Evolutionary conservation across 768 basidiomycete species (phyloP).

Genomic region (Mycena pura): DNA sequence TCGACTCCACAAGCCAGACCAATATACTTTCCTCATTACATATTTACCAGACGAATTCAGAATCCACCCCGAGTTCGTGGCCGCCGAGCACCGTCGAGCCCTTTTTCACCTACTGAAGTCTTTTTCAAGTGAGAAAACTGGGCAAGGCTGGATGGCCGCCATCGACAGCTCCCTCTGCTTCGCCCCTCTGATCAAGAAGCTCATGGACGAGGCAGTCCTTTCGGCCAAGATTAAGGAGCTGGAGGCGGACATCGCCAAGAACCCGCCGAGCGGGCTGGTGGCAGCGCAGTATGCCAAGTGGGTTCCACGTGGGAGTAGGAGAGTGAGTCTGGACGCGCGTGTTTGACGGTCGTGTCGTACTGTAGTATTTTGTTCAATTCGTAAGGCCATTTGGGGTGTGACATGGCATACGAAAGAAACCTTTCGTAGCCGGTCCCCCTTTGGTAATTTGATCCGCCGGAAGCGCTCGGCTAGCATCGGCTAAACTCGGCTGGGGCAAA

Average conservation of each 20-base stretch:
- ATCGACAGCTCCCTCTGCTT: neutral
- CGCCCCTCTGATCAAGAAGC: conserved; percentile 5
- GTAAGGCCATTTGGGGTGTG: no score
- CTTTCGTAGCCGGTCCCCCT: no score
- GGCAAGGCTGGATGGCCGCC: conserved; percentile 10
- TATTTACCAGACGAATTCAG: conserved; percentile 8
- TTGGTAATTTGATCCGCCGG: no score
- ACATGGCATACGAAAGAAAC: no score
- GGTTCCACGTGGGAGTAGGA: no score
- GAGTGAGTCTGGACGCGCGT: no score
- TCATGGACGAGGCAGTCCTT: neutral
- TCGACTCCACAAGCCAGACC: neutral
- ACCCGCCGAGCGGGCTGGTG: neutral
- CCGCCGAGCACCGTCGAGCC: neutral
- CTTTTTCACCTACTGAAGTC: neutral
- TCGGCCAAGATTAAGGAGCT: neutral
- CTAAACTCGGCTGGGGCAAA: no score
- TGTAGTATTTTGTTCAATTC: no score
- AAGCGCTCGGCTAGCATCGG: no score
- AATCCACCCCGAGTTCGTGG: conserved; percentile 3
- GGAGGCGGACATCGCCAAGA: neutral
- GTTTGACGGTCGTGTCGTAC: no score
- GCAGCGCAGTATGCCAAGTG: neutral
- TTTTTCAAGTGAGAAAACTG: neutral
- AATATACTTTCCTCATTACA: neutral